These are phyloP conservation scores for Microbotryomycetes sp. DNA, from an alignment of 1,284 basidiomycete genomes.

Conservation along the genomic window DNA sequence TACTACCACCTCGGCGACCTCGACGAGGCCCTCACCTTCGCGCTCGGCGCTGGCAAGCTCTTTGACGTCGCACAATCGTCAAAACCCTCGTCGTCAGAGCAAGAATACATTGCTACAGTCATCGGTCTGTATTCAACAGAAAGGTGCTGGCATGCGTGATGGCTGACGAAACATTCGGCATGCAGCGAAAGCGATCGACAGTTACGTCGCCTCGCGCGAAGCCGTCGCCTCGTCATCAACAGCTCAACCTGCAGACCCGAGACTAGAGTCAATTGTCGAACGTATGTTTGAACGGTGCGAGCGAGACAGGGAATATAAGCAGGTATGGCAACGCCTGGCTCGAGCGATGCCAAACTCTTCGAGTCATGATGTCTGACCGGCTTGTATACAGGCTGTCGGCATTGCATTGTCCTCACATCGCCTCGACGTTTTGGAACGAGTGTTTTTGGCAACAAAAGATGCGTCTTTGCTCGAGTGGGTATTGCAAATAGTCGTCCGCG, in stretches of 20 bases:
- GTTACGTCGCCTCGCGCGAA: conserved; percentile 69
- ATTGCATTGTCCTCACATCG: conserved; percentile 84
- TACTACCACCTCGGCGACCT: conserved; percentile 93
- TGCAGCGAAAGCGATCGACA: conserved; percentile 85
- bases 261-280: conserved; percentile 74
- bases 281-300: conserved; percentile 76
- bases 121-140: conserved; percentile 55
- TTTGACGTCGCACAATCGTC: conserved; percentile 59
- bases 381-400: conserved; percentile 66
- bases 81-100: conserved; percentile 47
- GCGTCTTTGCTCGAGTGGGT: conserved; percentile 75
- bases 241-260: conserved; percentile 53
- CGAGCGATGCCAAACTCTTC: background rate
- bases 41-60: conserved; percentile 75
- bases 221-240: conserved; percentile 45
- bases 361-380: conserved; percentile 3
- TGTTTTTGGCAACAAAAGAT: conserved; percentile 51
- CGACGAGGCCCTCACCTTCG: conserved; percentile 86
- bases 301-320: conserved; percentile 76
- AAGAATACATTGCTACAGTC: conserved; percentile 88
- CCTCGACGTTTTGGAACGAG: conserved; percentile 68
- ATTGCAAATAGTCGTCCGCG: conserved; percentile 52
- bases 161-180: background rate
- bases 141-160: background rate
- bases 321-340: conserved; percentile 50